Evolutionary conservation across 2,329 filamentous ascomycete genomes (phyloP), one percentile per base, ranked within the genome.

Genomic region (Chrysoporthe cubensis): DNA sequence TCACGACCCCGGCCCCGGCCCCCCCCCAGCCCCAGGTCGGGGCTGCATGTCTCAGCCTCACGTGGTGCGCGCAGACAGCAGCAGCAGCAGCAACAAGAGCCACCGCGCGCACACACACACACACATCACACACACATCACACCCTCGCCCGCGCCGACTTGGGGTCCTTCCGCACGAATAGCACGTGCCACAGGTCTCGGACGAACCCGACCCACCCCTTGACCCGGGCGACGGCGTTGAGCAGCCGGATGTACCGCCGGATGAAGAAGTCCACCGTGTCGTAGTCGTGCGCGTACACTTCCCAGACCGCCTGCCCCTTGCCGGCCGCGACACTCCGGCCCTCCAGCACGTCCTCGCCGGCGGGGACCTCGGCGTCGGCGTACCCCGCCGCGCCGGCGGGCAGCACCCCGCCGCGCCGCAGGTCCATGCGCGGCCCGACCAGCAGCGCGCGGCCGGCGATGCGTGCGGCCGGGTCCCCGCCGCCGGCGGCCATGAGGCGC

Each of bases 201-300:
- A 75, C 73, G 76, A 83, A 83, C 2, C 85, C 87, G 44, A 76
- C 69, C 87, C 86, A 90, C 0, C 87, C 87, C 71, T 82, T 81
- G 13, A 81, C 73, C 43, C 72, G 73, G 69, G 84, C 81, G 46
- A 85, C 73, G 42, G 80, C 73, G 73, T 90, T 88, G 71, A 91
- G 59, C 68, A 89, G 70, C 52, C 78, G 77, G 1, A 91, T 75
- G 65, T 88, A 81, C 50, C 85, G 82, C 67, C 81, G 78, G 34
- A 82, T 80, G 73, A 90, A 90, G 2, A 80, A 75, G 73, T 91
- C 89, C 18, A 81, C 80, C 69, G 85, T 80, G 67, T 83, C 80
- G 72, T 84, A 87, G 72, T 90, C 87, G 70, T 88, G 80, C 0
- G 82, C 87, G 74, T 87, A 88, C 57, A 84, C 79, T 74, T 91